A percentile compares a stretch with the other conserved stretches of the same genome.
Conservation (phyloP, 1,284 basidiomycete species). For the Calocybe gambosa region DNA sequence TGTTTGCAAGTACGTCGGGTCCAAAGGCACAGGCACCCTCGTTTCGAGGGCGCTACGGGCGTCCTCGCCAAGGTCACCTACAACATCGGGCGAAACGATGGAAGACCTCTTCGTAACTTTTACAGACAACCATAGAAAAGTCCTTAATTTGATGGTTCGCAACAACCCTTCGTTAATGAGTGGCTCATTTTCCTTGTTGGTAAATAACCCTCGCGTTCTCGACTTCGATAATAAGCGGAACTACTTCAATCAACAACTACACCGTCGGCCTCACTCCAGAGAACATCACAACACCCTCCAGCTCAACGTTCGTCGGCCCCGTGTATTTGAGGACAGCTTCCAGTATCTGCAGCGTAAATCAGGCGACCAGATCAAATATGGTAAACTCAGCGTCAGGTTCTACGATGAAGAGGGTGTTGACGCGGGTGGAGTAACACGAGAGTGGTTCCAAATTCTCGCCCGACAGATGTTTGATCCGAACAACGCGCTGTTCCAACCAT, state of each 20-base stretch:
- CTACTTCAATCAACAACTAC: constrained; percentile 96
- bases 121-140: constrained; percentile 91
- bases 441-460: constrained; percentile 98
- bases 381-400: constrained; percentile 96
- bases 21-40: constrained; percentile 42
- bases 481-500: constrained; percentile 97
- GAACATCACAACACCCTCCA: constrained; percentile 84
- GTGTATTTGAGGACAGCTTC: constrained; percentile 98
- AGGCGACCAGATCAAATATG: constrained; percentile 96
- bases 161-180: constrained; percentile 98
- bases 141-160: constrained; percentile 95
- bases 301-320: constrained; percentile 87
- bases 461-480: constrained; percentile 99
- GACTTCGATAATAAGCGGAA: constrained; percentile 99
- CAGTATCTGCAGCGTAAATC: constrained; percentile 84
- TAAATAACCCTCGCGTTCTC: constrained; percentile 93
- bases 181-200: constrained; percentile 94
- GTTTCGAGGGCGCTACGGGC: constrained; percentile 45
- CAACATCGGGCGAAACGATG: constrained; percentile 64
- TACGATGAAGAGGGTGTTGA: constrained; percentile 98
- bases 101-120: constrained; percentile 91
- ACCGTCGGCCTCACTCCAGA: constrained; percentile 74
- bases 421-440: constrained; percentile 95
- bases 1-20: constrained; percentile 89
- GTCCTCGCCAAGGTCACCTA: constrained; percentile 63